Base-by-base conservation (phyloP, 148 eudicot genomes). In the Persicaria maculosa region DNA sequence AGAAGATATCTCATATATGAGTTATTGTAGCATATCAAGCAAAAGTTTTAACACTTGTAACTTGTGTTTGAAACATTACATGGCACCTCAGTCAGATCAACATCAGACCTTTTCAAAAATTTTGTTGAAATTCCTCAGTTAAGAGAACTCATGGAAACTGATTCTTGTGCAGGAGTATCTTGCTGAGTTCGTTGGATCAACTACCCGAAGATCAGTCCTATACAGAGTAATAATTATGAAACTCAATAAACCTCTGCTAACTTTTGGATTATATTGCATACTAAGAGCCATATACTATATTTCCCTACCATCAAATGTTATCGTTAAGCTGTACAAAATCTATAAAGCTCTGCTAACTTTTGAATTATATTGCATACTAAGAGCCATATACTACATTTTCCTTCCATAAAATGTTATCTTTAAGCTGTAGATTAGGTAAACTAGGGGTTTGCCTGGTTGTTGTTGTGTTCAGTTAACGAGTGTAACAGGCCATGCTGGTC, bases 131-230 rank as follows among this genome's bases (percentile, higher is more conserved):
- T 46, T 12, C 14, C 19, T 75, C 10, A 47, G 9, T 73, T 19
- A 45, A 68, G 71, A 67, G 3, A 59, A 43, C 78, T 50, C 59
- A 79, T 10, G n/a, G 19, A 19, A 44, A 14, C 73, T 78, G 52
- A 74, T 72, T 76, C 71, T 77, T 61, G 47, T 84, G 79, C 91
- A 95, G 99, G 97, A 88, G 72, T 96, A 90, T 82, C 97, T 96
- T 50, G 92, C 85, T 43, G 95, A 96, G 77, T 78, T 75, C 77
- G 83, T 96, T 79, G 99, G 92, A 75, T 25, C 80, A 67, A 78
- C 77, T 68, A 89, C 88, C 45, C 85, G 99, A 83, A 90, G 97
- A 83, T 78, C 86, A 68, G 79, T 86, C 69, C 80, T 95, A 44
- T 92, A 86, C 80, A 86, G 83, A 80, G 99, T 95, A 83, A 91